phyloP scores from a whole-genome alignment of 495 filamentous ascomycete genomes.

The Penicillium egyptiacum region DNA sequence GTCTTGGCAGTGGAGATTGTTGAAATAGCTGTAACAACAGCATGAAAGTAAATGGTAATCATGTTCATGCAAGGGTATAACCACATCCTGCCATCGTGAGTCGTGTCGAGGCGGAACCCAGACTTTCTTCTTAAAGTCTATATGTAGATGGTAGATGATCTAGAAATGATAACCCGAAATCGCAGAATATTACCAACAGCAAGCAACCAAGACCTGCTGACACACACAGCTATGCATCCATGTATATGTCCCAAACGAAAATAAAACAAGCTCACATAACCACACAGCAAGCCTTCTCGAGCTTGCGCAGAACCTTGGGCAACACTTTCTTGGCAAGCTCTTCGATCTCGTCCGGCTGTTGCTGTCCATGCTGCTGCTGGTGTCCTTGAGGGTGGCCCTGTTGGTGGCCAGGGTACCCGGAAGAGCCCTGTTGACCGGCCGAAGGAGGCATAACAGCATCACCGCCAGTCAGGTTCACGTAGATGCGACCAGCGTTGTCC shows the following conservation, averaged over 20 bases:
- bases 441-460: conserved; percentile 55
- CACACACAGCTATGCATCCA: not conserved
- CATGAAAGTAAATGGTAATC: conserved; percentile 1
- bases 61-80: conserved; percentile 12
- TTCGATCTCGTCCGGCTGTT: conserved; percentile 63
- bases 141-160: not conserved
- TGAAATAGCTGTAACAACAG: not conserved
- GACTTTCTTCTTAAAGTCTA: not conserved
- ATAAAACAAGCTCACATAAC: conserved; percentile 63
- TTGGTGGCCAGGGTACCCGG: conserved; percentile 8
- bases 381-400: conserved; percentile 31
- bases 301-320: conserved; percentile 58
- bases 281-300: conserved; percentile 70
- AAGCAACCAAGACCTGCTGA: not conserved
- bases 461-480: conserved; percentile 64
- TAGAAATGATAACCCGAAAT: conserved; percentile 1
- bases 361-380: conserved; percentile 41
- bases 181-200: not conserved
- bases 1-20: not conserved
- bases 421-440: conserved; percentile 32
- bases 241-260: conserved; percentile 6
- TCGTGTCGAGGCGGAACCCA: conserved; percentile 4
- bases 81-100: conserved; percentile 11
- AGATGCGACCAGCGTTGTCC: conserved; percentile 84
- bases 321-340: conserved; percentile 61